Conservation (phyloP, 2,329 filamentous ascomycete genomes). For the Epichloe baconii region DNA sequence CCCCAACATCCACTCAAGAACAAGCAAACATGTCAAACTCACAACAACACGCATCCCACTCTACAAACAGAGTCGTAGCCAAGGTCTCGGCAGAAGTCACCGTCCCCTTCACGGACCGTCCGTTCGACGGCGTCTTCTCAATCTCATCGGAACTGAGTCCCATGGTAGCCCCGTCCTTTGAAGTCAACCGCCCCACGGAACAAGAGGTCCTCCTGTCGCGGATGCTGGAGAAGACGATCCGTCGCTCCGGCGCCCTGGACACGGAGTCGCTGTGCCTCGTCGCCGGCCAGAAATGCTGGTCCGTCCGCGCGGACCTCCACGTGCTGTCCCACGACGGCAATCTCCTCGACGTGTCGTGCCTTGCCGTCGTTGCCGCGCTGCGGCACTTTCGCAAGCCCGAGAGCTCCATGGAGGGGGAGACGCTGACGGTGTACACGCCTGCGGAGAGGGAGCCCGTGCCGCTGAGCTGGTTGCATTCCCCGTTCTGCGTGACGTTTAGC, state of each 20-base stretch:
- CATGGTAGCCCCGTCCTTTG: constrained; percentile 83
- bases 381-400: constrained; percentile 88
- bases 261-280: constrained; percentile 92
- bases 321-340: constrained; percentile 85
- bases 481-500: constrained; percentile 81
- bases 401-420: constrained; percentile 72
- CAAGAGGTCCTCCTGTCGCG: constrained; percentile 77
- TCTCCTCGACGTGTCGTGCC: constrained; percentile 71
- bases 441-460: constrained; percentile 83
- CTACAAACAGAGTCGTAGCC: constrained; percentile 54
- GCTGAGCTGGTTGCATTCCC: constrained; percentile 81
- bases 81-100: constrained; percentile 82
- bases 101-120: constrained; percentile 72
- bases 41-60: neutral
- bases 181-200: constrained; percentile 71
- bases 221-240: constrained; percentile 85
- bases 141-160: constrained; percentile 85
- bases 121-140: constrained; percentile 90
- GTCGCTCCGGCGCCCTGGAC: constrained; percentile 81
- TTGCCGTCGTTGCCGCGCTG: constrained; percentile 76
- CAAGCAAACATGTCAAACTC: neutral
- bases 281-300: constrained; percentile 83
- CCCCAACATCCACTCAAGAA: too few species aligned
- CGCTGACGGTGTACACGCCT: constrained; percentile 69
- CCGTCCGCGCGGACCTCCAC: constrained; percentile 81